These are phyloP conservation scores for Boletus reticuloceps DNA, from an alignment of 768 basidiomycete species.

Conservation along the genomic window DNA sequence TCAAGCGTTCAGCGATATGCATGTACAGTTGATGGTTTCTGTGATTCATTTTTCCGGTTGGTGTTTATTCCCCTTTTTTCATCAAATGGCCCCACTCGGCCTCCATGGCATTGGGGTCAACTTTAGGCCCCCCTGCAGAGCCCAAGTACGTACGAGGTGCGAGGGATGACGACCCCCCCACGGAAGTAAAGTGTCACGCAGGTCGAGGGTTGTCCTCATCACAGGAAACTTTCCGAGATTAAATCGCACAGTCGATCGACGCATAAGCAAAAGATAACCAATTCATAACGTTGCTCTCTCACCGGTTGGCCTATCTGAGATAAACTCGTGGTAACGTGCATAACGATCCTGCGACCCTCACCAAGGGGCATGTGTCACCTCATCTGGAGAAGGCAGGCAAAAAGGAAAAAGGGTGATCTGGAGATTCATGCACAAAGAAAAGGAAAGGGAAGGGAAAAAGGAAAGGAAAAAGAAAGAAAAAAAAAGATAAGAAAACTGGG, in stretches of 20 bases:
- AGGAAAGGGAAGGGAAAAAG: neutral
- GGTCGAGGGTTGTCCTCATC: constrained; percentile 6
- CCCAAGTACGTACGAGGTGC: constrained; percentile 10
- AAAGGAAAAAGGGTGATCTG: too few relatives aligned
- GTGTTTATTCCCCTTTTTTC: neutral
- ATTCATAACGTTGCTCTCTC: constrained; percentile 12
- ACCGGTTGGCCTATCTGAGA: constrained; percentile 22
- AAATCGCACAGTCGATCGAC: constrained; percentile 28
- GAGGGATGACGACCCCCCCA: constrained; percentile 2
- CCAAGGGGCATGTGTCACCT: constrained; percentile 22
- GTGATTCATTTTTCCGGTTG: constrained; percentile 12
- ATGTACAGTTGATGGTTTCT: neutral
- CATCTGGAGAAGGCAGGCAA: constrained; percentile 7
- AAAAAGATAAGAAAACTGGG: constrained; percentile 7
- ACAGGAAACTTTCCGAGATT: constrained; percentile 18
- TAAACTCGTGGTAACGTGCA: constrained; percentile 29
- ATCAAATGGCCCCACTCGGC: constrained; percentile 1
- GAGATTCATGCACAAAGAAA: too few relatives aligned
- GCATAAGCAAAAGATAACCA: neutral
- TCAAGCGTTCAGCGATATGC: constrained; percentile 5
- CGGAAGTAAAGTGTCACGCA: constrained; percentile 10
- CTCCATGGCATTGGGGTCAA: neutral
- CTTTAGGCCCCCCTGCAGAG: constrained; percentile 5
- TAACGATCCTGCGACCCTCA: constrained; percentile 24
- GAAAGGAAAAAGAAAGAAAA: constrained; percentile 2